Evolutionary conservation across 2,329 filamentous ascomycete species (phyloP), one percentile per base, ranked within the genome.

Genomic region (Helotiales sp.): DNA sequence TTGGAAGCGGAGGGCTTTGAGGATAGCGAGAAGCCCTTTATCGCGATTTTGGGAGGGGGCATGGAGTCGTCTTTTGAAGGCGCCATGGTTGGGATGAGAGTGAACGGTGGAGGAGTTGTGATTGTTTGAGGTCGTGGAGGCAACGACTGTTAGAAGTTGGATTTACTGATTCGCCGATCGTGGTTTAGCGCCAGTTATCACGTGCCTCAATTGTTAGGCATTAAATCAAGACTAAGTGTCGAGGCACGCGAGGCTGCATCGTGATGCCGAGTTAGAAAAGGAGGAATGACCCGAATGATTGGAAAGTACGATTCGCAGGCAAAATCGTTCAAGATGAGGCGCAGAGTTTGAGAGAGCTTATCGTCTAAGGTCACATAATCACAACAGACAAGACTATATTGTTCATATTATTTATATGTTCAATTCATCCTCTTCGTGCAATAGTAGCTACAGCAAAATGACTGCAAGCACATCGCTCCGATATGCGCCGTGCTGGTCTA

Each of bases 11-110:
- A 29, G 3, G 66, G 55, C 54, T 68, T 71, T 15, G 72, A 70
- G 30, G 73, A 66, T 17, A 78, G 66, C 0, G 77, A 76, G 44
- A 79, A 54, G 69, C 71, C 63, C 74, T 77, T 67, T 40, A 70
- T 65, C 42, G 64, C 64, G 10, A 70, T 64, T 62, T 69, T 71
- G 17, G 68, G 69, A 42, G 64, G 67, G 58, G 65, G 48, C 3
- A 51, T 15, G 52, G 59, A 46, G 5, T 53, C 44, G 29, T 69
- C 63, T 64, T 63, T 65, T 1, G 65, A 63, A 15, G 65, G 62
- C 17, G 63, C 58, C 69, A 70, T 70, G 40, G 51, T 17, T 36
- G 5, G 31, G 15, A 19, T n/a, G 24, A 24, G 38, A 33, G 36
- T 3, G 36, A 22, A 25, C n/a, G 27, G 15, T 19, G 42, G 15